phyloP scores from a whole-genome alignment of 2,329 filamentous ascomycete genomes.

The Nothomitra cinnamomea region DNA sequence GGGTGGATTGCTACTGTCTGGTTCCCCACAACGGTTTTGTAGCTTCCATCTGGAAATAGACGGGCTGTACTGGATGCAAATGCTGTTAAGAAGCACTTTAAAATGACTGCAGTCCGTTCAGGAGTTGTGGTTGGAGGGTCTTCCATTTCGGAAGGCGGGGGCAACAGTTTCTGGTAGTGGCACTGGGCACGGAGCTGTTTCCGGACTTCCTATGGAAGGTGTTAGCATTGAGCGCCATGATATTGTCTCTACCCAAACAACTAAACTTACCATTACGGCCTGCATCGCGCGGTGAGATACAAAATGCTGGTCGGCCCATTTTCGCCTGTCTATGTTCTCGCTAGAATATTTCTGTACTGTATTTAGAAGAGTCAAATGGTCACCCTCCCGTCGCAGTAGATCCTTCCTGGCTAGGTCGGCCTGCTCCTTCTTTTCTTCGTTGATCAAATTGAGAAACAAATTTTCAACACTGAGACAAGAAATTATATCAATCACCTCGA shows the following conservation, averaged over 20 bases:
- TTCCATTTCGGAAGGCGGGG: constrained; percentile 9
- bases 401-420: constrained; percentile 37
- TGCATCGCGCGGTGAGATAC: constrained; percentile 48
- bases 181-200: constrained; percentile 43
- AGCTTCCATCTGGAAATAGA: constrained; percentile 41
- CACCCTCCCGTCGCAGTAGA: constrained; percentile 41
- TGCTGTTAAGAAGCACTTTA: constrained; percentile 40
- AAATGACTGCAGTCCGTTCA: constrained; percentile 30
- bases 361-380: constrained; percentile 44
- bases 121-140: constrained; percentile 9
- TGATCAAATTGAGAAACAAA: constrained; percentile 41
- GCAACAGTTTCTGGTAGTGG: constrained; percentile 28
- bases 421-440: constrained; percentile 42
- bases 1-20: constrained; percentile 47
- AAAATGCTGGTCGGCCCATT: constrained; percentile 41
- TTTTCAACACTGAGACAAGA: constrained; percentile 47
- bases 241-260: neutral
- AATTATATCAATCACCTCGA: constrained; percentile 74
- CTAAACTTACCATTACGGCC: constrained; percentile 32
- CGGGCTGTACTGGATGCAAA: constrained; percentile 44
- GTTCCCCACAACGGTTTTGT: constrained; percentile 42
- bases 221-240: neutral
- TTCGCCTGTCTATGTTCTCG: constrained; percentile 39
- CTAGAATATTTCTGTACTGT: constrained; percentile 42
- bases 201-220: constrained; percentile 29